phyloP scores from a whole-genome alignment of 768 basidiomycete species.

The Asterophora parasitica region DNA sequence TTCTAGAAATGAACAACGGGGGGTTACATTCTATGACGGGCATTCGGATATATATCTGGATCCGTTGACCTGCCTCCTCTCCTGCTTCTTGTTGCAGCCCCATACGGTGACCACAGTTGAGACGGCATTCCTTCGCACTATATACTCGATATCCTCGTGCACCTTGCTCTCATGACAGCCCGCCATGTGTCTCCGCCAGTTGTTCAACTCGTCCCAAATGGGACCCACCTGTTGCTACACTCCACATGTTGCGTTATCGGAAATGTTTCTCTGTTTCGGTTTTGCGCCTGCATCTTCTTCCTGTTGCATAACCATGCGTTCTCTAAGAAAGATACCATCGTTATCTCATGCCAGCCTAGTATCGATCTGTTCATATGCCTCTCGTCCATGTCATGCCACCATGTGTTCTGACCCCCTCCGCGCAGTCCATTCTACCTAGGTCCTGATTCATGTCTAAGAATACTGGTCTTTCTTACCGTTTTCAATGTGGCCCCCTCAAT shows the following conservation, averaged over 20 bases:
- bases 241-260: too few species aligned
- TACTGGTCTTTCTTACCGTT: too few species aligned
- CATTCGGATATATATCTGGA: constrained; percentile 4
- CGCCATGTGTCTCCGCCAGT: constrained; percentile 4
- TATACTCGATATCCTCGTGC: constrained; percentile 1
- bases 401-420: constrained; percentile 1
- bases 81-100: constrained; percentile 6
- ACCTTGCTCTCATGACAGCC: constrained; percentile 5
- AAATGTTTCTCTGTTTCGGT: too few species aligned
- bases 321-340: too few species aligned
- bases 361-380: background rate
- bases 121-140: background rate
- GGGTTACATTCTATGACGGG: too few species aligned
- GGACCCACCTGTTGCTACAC: too few species aligned
- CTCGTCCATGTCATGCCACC: constrained; percentile 7
- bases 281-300: too few species aligned
- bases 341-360: background rate
- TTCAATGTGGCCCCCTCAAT: background rate
- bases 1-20: too few species aligned
- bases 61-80: background rate
- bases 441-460: background rate
- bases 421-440: background rate
- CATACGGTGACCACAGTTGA: constrained; percentile 1
- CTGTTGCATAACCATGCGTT: too few species aligned
- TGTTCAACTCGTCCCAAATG: too few species aligned